Base-by-base conservation (phyloP, 2,329 filamentous ascomycete species). In the Mycosphaerella sp. region DNA sequence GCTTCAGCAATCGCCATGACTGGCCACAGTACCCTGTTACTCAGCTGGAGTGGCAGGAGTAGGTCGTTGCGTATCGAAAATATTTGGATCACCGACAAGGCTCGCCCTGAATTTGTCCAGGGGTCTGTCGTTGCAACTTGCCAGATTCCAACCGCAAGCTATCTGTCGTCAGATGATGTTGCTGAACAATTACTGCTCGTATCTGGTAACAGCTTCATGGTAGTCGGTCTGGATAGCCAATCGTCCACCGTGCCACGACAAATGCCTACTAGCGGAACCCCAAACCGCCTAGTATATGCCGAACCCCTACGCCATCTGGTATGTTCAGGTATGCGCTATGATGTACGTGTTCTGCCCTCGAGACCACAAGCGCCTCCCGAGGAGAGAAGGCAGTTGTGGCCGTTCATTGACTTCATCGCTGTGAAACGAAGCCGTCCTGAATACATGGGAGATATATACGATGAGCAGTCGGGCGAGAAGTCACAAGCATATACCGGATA, bases 361-460 rank as follows among this genome's bases (percentile, higher is more conserved):
- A 57, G 30, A 27, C 50, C 48, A 18, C 58, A 57, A 47, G 53
- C 57, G 5, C 61, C 63, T 9, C 62, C 63, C 14, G 56, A 65
- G 28, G 64, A 67, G 27, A 67, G 66, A 49, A 63, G 71, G 16
- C 60, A 65, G 27, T 55, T 74, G 12, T 65, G 66, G 37, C 69
- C 71, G n/a, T 58, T 60, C 1, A 62, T 76, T 50, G 77, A 84
- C 27, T 75, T 73, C 13, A 77, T 66, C 8, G 57, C 65, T n/a
- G 37, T 45, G 7, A 57, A 58, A 40, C 48, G 41, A 14, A 51
- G 12, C 4, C 18, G 39, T 7, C 14, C 44, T 9, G 44, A 56
- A n/a, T n/a, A n/a, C 10, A 5, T 12, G 10, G 30, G 30, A 34
- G 30, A 25, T 25, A 25, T 25, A 25, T 25, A 25, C 21, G 21